Evolutionary conservation across 495 filamentous ascomycete genomes (phyloP).

Genomic region (Paragyromitra xinjiangensis): DNA sequence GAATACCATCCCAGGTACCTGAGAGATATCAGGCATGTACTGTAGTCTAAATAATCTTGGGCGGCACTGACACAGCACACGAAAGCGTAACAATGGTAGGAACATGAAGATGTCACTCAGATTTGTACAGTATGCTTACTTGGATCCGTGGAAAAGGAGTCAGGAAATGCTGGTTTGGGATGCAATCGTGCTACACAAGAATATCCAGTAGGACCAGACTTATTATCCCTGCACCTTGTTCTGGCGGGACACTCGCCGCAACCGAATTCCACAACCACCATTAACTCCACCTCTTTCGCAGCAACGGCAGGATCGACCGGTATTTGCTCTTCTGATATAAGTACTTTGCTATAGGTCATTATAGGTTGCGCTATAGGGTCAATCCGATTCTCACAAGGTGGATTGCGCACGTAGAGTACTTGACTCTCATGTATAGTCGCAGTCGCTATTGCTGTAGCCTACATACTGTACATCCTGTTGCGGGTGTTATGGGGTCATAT

Average conservation of each 20-base stretch:
- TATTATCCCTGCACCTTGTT: constrained; percentile 50
- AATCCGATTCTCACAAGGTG: constrained; percentile 42
- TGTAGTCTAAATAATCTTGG: constrained; percentile 51
- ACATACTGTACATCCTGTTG: constrained; percentile 49
- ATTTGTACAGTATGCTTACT: constrained; percentile 43
- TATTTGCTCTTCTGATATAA: constrained; percentile 52
- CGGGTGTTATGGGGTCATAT: constrained; percentile 49
- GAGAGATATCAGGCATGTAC: constrained; percentile 44
- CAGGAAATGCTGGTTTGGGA: constrained; percentile 55
- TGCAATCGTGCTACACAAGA: constrained; percentile 53
- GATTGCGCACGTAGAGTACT: constrained; percentile 52
- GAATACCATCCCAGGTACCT: constrained; percentile 53
- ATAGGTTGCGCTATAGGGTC: constrained; percentile 40
- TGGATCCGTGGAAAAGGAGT: constrained; percentile 56
- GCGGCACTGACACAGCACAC: constrained; percentile 43
- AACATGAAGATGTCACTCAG: constrained; percentile 28
- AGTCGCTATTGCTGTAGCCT: constrained; percentile 45
- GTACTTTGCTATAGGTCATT: constrained; percentile 38
- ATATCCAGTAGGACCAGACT: constrained; percentile 53
- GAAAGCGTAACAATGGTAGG: constrained; percentile 30
- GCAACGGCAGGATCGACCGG: constrained; percentile 55
- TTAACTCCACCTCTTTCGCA: constrained; percentile 47
- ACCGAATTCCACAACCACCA: constrained; percentile 52
- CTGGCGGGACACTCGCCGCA: constrained; percentile 49
- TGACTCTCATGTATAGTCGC: constrained; percentile 51